Evolutionary conservation across 1,284 basidiomycete species (phyloP).

Genomic region (Coniferiporia weirii): DNA sequence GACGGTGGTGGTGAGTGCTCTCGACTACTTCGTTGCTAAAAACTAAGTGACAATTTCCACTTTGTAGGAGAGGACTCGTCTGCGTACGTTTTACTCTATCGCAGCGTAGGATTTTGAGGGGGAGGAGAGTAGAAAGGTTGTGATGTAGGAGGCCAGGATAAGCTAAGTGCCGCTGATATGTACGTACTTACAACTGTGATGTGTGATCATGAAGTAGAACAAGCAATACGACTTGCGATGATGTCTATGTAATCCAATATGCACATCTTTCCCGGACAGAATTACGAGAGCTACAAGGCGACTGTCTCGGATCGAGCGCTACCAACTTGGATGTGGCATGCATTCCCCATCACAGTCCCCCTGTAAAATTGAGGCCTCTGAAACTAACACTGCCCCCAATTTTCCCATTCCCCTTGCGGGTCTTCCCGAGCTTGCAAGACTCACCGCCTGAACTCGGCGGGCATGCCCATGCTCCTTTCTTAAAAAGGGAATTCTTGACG

Average conservation of each 20-base stretch:
- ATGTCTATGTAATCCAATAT: too few species aligned
- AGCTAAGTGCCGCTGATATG: not conserved
- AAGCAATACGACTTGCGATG: not conserved
- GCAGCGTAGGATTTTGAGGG: not conserved
- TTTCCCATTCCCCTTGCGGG: not conserved
- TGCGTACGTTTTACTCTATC: not conserved
- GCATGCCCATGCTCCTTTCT: not conserved
- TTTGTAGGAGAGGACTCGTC: not conserved
- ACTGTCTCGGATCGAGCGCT: too few species aligned
- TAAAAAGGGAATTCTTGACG: not conserved
- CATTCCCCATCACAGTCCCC: too few species aligned
- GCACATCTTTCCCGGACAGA: too few species aligned
- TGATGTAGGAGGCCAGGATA: not conserved
- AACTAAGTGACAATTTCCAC: not conserved
- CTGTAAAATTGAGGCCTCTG: too few species aligned
- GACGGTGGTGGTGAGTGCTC: slow-evolving; percentile 73
- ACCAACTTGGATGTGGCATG: too few species aligned
- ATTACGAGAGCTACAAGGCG: too few species aligned
- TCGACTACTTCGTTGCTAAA: not conserved
- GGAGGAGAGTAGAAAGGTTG: not conserved
- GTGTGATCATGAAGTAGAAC: not conserved
- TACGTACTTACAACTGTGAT: not conserved
- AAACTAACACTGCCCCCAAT: not conserved
- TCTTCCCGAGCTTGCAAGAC: not conserved
- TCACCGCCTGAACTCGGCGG: not conserved